These are phyloP conservation scores for Davidsoniella eucalypti DNA, from an alignment of 2,329 filamentous ascomycete species.

Conservation along the genomic window DNA sequence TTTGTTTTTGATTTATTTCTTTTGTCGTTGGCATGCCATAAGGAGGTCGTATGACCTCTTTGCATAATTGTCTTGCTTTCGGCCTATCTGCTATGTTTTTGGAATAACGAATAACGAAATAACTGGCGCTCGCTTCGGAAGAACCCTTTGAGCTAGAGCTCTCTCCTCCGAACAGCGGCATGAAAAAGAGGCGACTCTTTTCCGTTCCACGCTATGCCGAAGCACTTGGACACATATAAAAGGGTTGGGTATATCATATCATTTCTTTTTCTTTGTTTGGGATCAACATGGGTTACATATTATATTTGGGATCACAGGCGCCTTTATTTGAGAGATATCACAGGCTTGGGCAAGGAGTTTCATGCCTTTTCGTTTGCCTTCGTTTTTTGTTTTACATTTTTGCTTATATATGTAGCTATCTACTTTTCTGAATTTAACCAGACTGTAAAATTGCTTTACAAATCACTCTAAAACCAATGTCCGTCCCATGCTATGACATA, in stretches of 20 bases:
- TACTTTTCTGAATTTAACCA: too few species aligned
- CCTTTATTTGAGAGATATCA: too few species aligned
- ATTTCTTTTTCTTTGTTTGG: constrained; percentile 7
- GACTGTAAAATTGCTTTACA: too few species aligned
- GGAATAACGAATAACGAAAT: constrained; percentile 12
- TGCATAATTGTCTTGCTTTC: constrained; percentile 6
- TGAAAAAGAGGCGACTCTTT: constrained; percentile 13
- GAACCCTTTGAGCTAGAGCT: background rate
- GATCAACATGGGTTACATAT: background rate
- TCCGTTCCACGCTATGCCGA: constrained; percentile 13
- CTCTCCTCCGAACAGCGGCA: background rate
- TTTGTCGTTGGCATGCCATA: background rate
- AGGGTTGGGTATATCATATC: constrained; percentile 8
- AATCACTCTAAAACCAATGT: too few species aligned
- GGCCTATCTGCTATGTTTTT: constrained; percentile 10
- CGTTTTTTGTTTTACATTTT: background rate
- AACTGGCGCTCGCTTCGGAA: constrained; percentile 6
- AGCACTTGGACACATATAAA: constrained; percentile 13
- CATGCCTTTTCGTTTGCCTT: too few species aligned
- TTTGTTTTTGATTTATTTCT: background rate
- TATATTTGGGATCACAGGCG: background rate
- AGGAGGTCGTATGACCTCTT: background rate
- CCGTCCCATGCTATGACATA: too few species aligned
- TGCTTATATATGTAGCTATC: too few species aligned
- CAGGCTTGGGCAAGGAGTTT: too few species aligned